phyloP scores from a whole-genome alignment of 805 yeast genomes.

The Saturnispora gosingensis region DNA sequence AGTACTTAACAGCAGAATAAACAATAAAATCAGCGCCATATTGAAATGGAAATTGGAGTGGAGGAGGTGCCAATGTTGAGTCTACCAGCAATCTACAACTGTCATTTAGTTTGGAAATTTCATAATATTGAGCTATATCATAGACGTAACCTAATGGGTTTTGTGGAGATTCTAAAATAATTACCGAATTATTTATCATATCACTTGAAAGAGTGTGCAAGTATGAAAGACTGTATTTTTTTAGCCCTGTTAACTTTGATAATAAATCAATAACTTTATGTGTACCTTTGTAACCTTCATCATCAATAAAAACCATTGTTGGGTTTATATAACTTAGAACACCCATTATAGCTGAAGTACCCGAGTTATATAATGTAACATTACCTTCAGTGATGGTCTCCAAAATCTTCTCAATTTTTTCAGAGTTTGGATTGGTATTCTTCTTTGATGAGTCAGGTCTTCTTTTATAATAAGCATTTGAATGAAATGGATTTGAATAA shows the following conservation, averaged over 20 bases:
- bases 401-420: constrained; percentile 37
- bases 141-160: constrained; percentile 41
- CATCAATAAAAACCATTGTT: constrained; percentile 33
- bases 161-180: constrained; percentile 45
- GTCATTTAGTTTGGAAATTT: constrained; percentile 34
- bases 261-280: constrained; percentile 39
- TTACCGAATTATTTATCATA: constrained; percentile 34
- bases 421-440: constrained; percentile 38
- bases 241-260: constrained; percentile 33
- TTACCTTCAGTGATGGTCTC: constrained; percentile 36
- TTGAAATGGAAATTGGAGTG: constrained; percentile 42
- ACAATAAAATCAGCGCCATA: constrained; percentile 45
- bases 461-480: constrained; percentile 7
- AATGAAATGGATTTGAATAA: constrained; percentile 21
- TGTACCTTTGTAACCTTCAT: constrained; percentile 43
- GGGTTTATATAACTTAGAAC: constrained; percentile 40
- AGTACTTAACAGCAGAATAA: constrained; percentile 48
- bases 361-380: constrained; percentile 41
- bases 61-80: constrained; percentile 50
- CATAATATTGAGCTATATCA: constrained; percentile 36
- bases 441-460: constrained; percentile 26
- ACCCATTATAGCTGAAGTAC: constrained; percentile 44
- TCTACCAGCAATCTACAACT: constrained; percentile 37
- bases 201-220: constrained; percentile 26
- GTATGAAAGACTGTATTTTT: constrained; percentile 29